Conservation (phyloP, 2,329 filamentous ascomycete species). For the Xylaria sp. region DNA sequence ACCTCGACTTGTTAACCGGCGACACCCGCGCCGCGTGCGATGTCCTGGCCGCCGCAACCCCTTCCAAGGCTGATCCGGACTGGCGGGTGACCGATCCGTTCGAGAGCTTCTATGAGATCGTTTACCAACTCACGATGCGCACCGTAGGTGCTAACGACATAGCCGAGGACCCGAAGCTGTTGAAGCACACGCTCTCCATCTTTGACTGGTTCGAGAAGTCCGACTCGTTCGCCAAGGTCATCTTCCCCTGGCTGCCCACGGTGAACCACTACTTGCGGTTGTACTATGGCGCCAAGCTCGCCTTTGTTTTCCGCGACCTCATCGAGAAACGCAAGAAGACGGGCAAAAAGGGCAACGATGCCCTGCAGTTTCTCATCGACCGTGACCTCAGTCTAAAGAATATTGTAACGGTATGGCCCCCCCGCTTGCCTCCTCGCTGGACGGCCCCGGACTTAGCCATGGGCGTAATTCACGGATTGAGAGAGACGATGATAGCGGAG, state of each 20-base stretch:
- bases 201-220: slow-evolving; percentile 55
- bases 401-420: slow-evolving; percentile 48
- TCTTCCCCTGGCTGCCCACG: slow-evolving; percentile 59
- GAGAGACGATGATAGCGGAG: no score
- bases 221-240: slow-evolving; percentile 51
- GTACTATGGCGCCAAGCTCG: slow-evolving; percentile 53
- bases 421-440: not conserved
- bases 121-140: slow-evolving; percentile 64
- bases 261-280: slow-evolving; percentile 49
- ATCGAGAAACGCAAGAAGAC: slow-evolving; percentile 51
- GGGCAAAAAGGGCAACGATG: slow-evolving; percentile 53
- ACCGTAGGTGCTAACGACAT: slow-evolving; percentile 60
- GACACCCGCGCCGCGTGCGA: slow-evolving; percentile 49
- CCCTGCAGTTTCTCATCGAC: slow-evolving; percentile 60
- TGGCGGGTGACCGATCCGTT: slow-evolving; percentile 56
- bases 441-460: not conserved
- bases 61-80: slow-evolving; percentile 27
- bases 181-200: slow-evolving; percentile 49
- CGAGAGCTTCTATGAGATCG: slow-evolving; percentile 55
- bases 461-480: not conserved
- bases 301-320: slow-evolving; percentile 54
- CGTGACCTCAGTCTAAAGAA: slow-evolving; percentile 51
- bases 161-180: slow-evolving; percentile 50
- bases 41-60: slow-evolving; percentile 40
- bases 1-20: slow-evolving; percentile 49